These are phyloP conservation scores for Mycena albidolilacea DNA, from an alignment of 768 basidiomycete genomes.

Conservation along the genomic window DNA sequence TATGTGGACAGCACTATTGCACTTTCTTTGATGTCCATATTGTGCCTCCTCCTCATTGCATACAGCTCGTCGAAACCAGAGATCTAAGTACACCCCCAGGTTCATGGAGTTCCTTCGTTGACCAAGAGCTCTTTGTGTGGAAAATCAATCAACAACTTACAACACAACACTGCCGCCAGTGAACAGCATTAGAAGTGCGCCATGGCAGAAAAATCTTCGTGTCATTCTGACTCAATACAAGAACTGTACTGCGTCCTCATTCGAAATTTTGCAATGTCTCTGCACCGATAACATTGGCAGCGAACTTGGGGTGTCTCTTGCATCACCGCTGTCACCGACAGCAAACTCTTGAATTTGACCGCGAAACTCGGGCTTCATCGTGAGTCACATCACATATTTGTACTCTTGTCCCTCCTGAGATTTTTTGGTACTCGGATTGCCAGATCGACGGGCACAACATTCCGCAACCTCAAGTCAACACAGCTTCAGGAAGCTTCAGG, in stretches of 20 bases:
- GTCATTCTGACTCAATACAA: neutral
- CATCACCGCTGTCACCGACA: neutral
- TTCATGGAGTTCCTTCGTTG: neutral
- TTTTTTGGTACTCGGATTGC: conserved; percentile 2
- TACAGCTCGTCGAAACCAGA: too few species aligned
- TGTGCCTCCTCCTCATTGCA: too few species aligned
- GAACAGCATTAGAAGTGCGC: conserved; percentile 5
- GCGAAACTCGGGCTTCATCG: neutral
- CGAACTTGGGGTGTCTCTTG: neutral
- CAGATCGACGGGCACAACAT: conserved; percentile 1
- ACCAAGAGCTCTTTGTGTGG: conserved; percentile 9
- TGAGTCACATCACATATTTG: neutral
- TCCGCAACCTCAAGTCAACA: neutral
- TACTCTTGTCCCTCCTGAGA: neutral
- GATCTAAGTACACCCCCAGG: too few species aligned
- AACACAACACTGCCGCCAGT: neutral
- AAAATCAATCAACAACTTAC: neutral
- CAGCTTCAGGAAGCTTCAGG: neutral
- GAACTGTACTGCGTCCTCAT: neutral
- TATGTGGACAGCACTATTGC: too few species aligned
- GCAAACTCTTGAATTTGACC: conserved; percentile 10
- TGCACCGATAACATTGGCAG: neutral
- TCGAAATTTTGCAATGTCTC: neutral
- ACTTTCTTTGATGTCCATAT: too few species aligned
- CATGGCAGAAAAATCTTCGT: too few species aligned